Conservation (phyloP, 108 stramenopile species). For the Cyclotella baltica region DNA sequence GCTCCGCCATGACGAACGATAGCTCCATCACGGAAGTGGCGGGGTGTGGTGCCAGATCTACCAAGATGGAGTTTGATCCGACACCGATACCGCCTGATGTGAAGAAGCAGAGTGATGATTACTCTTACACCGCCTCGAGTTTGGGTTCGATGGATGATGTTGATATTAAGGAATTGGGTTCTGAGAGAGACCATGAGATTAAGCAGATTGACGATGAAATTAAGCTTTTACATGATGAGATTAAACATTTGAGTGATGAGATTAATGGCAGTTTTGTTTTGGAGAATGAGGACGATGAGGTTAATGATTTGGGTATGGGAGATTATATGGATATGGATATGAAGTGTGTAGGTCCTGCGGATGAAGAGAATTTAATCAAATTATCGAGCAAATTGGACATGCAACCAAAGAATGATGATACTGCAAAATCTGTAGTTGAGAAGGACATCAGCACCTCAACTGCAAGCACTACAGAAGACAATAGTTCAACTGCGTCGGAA, state of each 20-base stretch:
- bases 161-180: neutral
- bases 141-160: neutral
- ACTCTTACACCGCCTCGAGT: neutral
- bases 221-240: no score
- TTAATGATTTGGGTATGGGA: no score
- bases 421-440: neutral
- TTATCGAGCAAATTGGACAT: neutral
- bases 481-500: neutral
- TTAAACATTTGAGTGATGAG: no score
- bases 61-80: neutral
- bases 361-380: no score
- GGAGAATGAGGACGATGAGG: no score
- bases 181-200: neutral
- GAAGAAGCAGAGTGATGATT: neutral
- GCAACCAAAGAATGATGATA: neutral
- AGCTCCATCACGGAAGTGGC: slow-evolving; percentile 5
- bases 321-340: no score
- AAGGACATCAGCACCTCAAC: neutral
- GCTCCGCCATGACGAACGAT: neutral
- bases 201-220: neutral
- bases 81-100: neutral
- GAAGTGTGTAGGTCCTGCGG: no score
- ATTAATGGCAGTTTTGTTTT: no score
- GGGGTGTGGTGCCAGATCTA: neutral
- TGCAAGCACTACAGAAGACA: neutral